A percentile compares a stretch with the other conserved stretches of the same genome.
Conservation (phyloP, 352 stramenopile species). For the Globisporangium yorkense region DNA sequence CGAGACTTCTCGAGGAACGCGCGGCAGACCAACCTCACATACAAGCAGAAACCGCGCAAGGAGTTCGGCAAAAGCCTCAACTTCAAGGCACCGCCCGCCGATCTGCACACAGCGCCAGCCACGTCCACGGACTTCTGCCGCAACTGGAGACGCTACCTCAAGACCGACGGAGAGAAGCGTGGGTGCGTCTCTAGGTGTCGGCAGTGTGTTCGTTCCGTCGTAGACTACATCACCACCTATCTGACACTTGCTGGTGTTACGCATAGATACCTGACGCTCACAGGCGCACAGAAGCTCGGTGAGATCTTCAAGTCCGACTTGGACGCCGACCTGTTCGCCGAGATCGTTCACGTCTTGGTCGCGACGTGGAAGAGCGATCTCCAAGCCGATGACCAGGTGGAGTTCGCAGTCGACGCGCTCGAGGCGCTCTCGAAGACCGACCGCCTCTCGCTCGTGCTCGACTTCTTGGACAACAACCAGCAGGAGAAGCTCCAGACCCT, state of each 20-base stretch:
- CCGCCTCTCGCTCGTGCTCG: slow-evolving; percentile 54
- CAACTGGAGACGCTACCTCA: slow-evolving; percentile 64
- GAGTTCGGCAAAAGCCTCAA: slow-evolving; percentile 18
- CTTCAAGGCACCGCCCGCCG: slow-evolving; percentile 17
- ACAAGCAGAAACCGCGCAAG: slow-evolving; percentile 34
- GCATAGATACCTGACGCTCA: slow-evolving; percentile 54
- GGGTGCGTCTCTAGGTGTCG: slow-evolving; percentile 12
- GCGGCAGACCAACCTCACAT: slow-evolving; percentile 62
- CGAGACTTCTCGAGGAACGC: slow-evolving; percentile 41
- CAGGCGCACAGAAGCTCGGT: slow-evolving; percentile 32
- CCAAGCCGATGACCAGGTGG: slow-evolving; percentile 4
- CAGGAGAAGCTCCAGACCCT: slow-evolving; percentile 33
- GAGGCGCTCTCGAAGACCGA: slow-evolving; percentile 34
- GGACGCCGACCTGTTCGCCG: slow-evolving; percentile 63
- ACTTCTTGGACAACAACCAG: slow-evolving; percentile 74
- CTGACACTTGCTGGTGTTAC: not conserved
- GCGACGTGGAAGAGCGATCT: slow-evolving; percentile 17
- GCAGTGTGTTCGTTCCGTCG: not conserved
- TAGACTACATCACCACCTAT: not conserved
- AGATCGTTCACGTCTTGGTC: slow-evolving; percentile 53
- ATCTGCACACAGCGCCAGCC: slow-evolving; percentile 26
- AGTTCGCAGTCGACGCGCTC: slow-evolving; percentile 37
- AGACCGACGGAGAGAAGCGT: slow-evolving; percentile 47
- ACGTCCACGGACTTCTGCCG: slow-evolving; percentile 59
- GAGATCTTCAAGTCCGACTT: slow-evolving; percentile 65